Conservation (phyloP, 2,329 filamentous ascomycete species). For the Aureobasidium sp. region DNA sequence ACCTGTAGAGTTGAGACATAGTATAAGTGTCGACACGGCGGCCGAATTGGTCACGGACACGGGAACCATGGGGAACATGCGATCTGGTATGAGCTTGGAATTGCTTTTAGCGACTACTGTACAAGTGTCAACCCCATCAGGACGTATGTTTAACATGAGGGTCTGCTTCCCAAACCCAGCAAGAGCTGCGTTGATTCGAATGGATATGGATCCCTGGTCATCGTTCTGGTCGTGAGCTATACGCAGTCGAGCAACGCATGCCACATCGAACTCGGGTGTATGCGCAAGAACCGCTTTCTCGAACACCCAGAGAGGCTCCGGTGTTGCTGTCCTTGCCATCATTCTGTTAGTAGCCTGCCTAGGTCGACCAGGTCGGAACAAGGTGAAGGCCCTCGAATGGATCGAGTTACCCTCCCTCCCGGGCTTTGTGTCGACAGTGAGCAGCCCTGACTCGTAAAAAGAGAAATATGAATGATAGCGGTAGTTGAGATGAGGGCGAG, state of each 20-base stretch:
- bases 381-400: neutral
- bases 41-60: neutral
- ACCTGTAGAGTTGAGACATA: neutral
- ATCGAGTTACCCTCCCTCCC: constrained; percentile 12
- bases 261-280: neutral
- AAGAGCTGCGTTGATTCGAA: neutral
- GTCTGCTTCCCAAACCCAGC: neutral
- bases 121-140: neutral
- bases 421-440: constrained; percentile 3
- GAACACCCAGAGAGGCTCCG: neutral
- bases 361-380: neutral
- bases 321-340: neutral
- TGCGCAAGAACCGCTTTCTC: constrained; percentile 6
- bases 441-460: constrained; percentile 7
- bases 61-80: neutral
- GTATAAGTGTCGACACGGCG: neutral
- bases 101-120: constrained; percentile 1
- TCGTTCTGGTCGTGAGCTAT: neutral
- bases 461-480: neutral
- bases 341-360: neutral
- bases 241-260: neutral
- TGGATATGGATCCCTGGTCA: neutral
- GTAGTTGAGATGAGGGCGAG: neutral
- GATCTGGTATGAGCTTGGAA: neutral
- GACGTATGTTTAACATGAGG: neutral